phyloP scores from a whole-genome alignment of 306 rosid species.

The Rosa multiflora region DNA sequence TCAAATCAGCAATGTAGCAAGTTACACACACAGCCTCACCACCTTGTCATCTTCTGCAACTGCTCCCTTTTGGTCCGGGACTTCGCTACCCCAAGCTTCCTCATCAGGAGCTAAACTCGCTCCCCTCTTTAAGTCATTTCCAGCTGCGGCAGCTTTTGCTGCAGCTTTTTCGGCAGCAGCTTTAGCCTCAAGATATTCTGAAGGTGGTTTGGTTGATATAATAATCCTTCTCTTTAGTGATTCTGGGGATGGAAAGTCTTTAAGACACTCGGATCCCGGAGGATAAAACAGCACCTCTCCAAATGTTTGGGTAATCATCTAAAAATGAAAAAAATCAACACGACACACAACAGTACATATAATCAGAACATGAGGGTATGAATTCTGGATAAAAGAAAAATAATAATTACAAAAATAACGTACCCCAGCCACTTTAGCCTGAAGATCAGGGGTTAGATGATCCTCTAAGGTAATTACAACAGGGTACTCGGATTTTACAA shows the following conservation, averaged over 20 bases:
- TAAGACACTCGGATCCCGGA: conserved; percentile 67
- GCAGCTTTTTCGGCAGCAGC: conserved; percentile 43
- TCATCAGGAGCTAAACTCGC: conserved; percentile 45
- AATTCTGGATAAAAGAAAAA: conserved; percentile 2
- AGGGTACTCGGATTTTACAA: conserved; percentile 81
- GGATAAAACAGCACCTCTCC: conserved; percentile 77
- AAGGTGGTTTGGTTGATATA: conserved; percentile 97
- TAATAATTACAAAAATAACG: conserved; percentile 21
- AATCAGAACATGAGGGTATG: conserved; percentile 16
- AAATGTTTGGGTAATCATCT: conserved; percentile 78
- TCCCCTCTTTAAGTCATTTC: conserved; percentile 42
- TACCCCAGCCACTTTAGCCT: conserved; percentile 92
- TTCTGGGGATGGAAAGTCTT: conserved; percentile 92
- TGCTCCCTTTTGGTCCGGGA: conserved; percentile 48
- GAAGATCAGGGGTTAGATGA: conserved; percentile 91
- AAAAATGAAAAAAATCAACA: conserved; percentile 18
- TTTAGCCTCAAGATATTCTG: conserved; percentile 79
- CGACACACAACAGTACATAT: conserved; percentile 20
- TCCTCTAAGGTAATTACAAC: conserved; percentile 93
- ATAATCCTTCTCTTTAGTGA: conserved; percentile 75
- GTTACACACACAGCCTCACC: conserved; percentile 16
- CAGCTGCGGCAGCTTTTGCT: conserved; percentile 43
- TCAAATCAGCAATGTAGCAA: conserved; percentile 21
- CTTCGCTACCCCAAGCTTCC: conserved; percentile 87
- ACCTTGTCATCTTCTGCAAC: conserved; percentile 59